Conservation (phyloP, 1,139 yeast species). For the Yamadazyma spencermartinsiae region DNA sequence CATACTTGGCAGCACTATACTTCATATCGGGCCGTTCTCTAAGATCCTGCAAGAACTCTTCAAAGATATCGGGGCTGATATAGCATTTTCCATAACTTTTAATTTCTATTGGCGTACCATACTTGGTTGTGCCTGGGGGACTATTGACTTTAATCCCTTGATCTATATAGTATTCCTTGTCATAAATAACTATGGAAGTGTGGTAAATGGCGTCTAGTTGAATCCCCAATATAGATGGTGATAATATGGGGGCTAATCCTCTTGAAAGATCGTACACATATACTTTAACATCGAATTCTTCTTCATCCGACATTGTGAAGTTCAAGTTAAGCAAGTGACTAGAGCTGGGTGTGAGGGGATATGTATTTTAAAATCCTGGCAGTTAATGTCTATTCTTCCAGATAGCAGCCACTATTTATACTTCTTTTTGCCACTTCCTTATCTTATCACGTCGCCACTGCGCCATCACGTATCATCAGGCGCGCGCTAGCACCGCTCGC, state of each 20-base stretch:
- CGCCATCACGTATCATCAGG: too few relatives aligned
- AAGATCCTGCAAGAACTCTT: constrained; percentile 54
- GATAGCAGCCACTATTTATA: too few relatives aligned
- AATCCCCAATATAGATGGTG: constrained; percentile 47
- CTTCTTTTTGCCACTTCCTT: not conserved
- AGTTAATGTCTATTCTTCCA: too few relatives aligned
- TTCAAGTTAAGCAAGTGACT: not conserved
- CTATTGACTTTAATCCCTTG: constrained; percentile 52
- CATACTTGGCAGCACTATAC: constrained; percentile 52
- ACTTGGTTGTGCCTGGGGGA: constrained; percentile 56
- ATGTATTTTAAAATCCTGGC: not conserved
- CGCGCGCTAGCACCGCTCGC: too few relatives aligned
- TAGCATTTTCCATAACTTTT: constrained; percentile 56
- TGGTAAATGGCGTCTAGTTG: constrained; percentile 66
- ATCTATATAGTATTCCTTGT: constrained; percentile 59
- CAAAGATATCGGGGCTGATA: constrained; percentile 51
- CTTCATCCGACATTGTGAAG: constrained; percentile 14
- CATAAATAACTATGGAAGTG: constrained; percentile 59
- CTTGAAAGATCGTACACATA: constrained; percentile 66
- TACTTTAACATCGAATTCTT: constrained; percentile 41
- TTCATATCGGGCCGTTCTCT: constrained; percentile 36
- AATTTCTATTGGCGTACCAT: constrained; percentile 57
- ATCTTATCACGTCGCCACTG: not conserved
- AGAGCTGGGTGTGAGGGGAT: not conserved
- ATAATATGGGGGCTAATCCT: constrained; percentile 43